Base-by-base conservation (phyloP, 306 rosid species). In the Cyamopsis tetragonoloba region DNA sequence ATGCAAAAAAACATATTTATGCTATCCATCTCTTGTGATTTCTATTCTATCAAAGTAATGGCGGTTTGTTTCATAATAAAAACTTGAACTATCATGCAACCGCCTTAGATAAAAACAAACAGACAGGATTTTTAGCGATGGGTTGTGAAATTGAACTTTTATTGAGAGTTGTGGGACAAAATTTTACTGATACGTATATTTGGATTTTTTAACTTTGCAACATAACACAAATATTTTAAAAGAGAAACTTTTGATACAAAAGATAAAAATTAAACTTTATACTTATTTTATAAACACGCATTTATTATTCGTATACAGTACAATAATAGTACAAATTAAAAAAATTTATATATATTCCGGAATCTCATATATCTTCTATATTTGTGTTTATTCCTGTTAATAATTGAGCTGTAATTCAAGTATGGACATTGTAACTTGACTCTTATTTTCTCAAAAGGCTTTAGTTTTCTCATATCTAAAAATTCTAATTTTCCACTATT, bases 81-180 rank as follows among this genome's bases (percentile, higher is more conserved):
- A 75, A 50, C 48, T 72, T 34, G 56, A 38, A 15, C 42, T n/a
- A 64, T 27, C 48, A 79, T 38, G 58, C 35, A 68, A 79, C 80
- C 74, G 15, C 34, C 65, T 65, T 54, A 37, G 42, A 44, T n/a
- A 63, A 42, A 62, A 44, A 73, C 15, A 68, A 26, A 42, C 35
- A 61, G 58, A 74, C 79, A 42, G 22, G 34, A 53, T 14, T 35
- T 20, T 46, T 46, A 26, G 68, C 32, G 37, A 24, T 42, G 48
- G 46, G 38, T 57, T 58, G 49, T 49, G 56, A 6, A 20, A 50
- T 72, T 59, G 67, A 51, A 20, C 57, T 22, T 61, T 34, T 67
- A 43, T 32, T 37, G 56, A 41, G 32, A 66, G 68, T 67, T 50
- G 67, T 60, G 60, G 67, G 47, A 27, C 46, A 35, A 47, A 54